Conservation (phyloP, 345 rosid species). For the Firmiana major region DNA sequence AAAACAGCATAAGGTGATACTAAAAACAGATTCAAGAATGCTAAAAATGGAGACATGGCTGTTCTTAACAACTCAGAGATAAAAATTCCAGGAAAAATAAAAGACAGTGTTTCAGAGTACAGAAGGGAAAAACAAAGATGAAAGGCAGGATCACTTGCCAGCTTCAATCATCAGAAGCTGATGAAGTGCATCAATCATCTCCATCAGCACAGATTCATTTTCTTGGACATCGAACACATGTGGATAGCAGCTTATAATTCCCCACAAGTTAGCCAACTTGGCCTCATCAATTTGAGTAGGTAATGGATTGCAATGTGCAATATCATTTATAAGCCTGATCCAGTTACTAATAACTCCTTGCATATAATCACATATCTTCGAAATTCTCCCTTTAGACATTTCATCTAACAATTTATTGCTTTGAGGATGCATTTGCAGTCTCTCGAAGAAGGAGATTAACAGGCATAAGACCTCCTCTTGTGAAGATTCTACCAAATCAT, state of each 20-base stretch:
- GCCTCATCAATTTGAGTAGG: constrained; percentile 33
- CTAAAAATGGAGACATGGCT: background rate
- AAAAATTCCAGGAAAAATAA: background rate
- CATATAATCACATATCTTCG: constrained; percentile 42
- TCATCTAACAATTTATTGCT: constrained; percentile 32
- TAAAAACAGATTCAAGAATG: constrained; percentile 2
- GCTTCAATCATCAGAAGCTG: constrained; percentile 35
- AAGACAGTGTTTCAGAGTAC: background rate
- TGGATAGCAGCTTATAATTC: constrained; percentile 64
- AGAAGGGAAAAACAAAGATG: background rate
- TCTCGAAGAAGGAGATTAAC: constrained; percentile 55
- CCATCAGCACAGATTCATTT: constrained; percentile 38
- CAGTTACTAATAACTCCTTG: constrained; percentile 30
- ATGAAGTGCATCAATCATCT: constrained; percentile 53
- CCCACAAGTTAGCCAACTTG: constrained; percentile 67
- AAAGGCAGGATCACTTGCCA: constrained; percentile 37
- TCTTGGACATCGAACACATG: constrained; percentile 32
- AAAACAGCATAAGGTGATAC: background rate
- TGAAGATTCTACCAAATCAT: constrained; percentile 57
- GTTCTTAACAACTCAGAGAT: background rate
- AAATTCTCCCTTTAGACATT: constrained; percentile 34
- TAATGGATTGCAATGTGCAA: constrained; percentile 22
- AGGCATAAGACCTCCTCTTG: constrained; percentile 53
- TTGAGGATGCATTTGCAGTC: constrained; percentile 40
- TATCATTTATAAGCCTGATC: constrained; percentile 31